Evolutionary conservation across 306 rosid species (phyloP).

Genomic region (Dryas octopetala): DNA sequence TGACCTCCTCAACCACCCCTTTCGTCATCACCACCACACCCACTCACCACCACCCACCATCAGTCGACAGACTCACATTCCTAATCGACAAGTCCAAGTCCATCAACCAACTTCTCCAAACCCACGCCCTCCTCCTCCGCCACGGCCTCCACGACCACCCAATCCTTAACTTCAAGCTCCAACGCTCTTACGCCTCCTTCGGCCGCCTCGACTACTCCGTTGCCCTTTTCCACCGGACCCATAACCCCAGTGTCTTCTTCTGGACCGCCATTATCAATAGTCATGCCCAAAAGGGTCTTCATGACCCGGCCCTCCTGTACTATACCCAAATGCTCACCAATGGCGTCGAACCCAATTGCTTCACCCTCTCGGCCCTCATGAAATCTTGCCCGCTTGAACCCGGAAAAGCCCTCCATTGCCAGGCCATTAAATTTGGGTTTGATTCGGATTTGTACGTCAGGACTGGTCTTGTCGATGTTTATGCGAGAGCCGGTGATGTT

Average conservation of each 20-base stretch:
- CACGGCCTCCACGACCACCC: slow-evolving; percentile 55
- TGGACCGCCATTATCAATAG: slow-evolving; percentile 64
- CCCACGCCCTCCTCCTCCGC: slow-evolving; percentile 69
- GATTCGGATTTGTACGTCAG: slow-evolving; percentile 51
- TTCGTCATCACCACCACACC: slow-evolving; percentile 15
- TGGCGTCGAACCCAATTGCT: slow-evolving; percentile 59
- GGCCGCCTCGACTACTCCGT: slow-evolving; percentile 69
- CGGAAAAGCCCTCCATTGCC: slow-evolving; percentile 53
- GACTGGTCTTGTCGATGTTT: slow-evolving; percentile 61
- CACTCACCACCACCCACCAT: slow-evolving; percentile 19
- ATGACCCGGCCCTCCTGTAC: slow-evolving; percentile 44
- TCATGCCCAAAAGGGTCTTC: slow-evolving; percentile 51
- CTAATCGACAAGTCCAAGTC: slow-evolving; percentile 61
- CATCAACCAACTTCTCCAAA: slow-evolving; percentile 48
- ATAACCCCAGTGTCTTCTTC: slow-evolving; percentile 50
- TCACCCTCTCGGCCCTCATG: slow-evolving; percentile 62
- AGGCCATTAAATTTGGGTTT: slow-evolving; percentile 46
- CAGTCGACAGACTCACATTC: slow-evolving; percentile 37
- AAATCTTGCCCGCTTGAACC: slow-evolving; percentile 41
- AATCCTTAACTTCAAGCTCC: slow-evolving; percentile 78
- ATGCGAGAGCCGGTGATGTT: slow-evolving; percentile 63
- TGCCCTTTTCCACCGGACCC: slow-evolving; percentile 54
- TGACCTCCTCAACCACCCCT: slow-evolving; percentile 28
- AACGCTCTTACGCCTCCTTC: slow-evolving; percentile 69
- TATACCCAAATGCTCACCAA: slow-evolving; percentile 55